A percentile compares a stretch with the other conserved stretches of the same genome.
phyloP scores from a whole-genome alignment of 352 stramenopile genomes.

The Globisporangium iwayamae region DNA sequence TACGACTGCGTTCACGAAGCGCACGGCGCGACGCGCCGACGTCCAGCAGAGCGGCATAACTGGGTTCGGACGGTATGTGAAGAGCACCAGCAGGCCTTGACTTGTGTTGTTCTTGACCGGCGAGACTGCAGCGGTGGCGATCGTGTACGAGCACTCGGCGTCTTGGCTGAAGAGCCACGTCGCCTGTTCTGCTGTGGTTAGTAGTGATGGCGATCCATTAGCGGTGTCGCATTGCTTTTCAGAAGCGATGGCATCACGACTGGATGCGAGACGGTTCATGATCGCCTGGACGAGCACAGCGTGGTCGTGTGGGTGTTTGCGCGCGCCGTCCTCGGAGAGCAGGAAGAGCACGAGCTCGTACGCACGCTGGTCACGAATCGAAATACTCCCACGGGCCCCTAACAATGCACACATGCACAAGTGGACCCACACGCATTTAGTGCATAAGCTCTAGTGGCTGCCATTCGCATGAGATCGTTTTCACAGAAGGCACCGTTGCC shows the following conservation, averaged over 20 bases:
- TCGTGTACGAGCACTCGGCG: conserved; percentile 16
- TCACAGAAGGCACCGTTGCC: not conserved
- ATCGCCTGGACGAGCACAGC: not conserved
- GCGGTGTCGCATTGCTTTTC: not conserved
- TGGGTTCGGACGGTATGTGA: conserved; percentile 44
- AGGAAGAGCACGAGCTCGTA: conserved; percentile 8
- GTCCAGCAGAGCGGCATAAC: conserved; percentile 55
- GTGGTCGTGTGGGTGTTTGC: conserved; percentile 4
- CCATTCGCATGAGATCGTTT: too few species aligned
- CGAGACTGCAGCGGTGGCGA: conserved; percentile 2
- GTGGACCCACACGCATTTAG: too few species aligned
- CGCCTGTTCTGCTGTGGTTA: not conserved
- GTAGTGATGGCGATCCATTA: not conserved
- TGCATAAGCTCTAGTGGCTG: too few species aligned
- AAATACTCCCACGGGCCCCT: conserved; percentile 5
- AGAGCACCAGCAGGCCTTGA: conserved; percentile 24
- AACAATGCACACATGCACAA: not conserved
- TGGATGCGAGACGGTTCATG: not conserved
- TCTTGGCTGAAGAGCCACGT: conserved; percentile 16
- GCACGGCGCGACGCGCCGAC: conserved; percentile 60
- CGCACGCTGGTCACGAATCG: conserved; percentile 9
- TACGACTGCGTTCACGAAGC: conserved; percentile 64
- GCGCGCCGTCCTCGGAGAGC: conserved; percentile 1
- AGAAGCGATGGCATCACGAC: not conserved
- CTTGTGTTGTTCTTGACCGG: not conserved